Conservation (phyloP, 164 flowering plant species). For the Magnolia kwangsiensis region DNA sequence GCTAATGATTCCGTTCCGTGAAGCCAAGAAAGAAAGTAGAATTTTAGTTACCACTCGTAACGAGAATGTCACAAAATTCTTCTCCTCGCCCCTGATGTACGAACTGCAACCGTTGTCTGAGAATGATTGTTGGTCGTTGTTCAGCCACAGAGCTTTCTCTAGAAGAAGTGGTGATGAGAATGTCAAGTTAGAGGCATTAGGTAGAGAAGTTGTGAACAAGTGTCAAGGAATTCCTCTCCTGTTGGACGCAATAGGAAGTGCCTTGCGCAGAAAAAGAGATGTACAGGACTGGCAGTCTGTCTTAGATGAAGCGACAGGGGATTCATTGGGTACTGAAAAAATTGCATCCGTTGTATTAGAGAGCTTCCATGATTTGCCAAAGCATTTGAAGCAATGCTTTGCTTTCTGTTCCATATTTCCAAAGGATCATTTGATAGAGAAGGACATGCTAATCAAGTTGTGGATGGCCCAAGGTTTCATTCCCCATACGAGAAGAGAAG, state of each 20-base stretch:
- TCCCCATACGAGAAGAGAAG: not conserved
- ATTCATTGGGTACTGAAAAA: not conserved
- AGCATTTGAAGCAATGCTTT: constrained; percentile 6
- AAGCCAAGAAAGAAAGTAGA: not conserved
- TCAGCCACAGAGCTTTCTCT: not conserved
- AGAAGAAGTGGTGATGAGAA: not conserved
- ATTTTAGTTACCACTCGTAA: constrained; percentile 11
- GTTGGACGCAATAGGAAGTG: not conserved
- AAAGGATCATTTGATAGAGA: not conserved
- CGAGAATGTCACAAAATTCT: not conserved
- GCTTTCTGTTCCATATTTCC: too few relatives aligned
- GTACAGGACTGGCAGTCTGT: constrained; percentile 11
- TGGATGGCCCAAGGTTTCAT: constrained; percentile 9
- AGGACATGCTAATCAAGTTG: not conserved
- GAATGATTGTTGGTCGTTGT: constrained; percentile 10
- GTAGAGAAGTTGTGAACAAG: too few relatives aligned
- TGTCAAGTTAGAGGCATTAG: not conserved
- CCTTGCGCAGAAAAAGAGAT: not conserved
- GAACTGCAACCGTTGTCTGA: too few relatives aligned
- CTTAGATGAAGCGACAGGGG: not conserved
- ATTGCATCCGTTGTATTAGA: not conserved
- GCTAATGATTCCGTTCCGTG: not conserved
- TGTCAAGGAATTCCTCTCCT: not conserved
- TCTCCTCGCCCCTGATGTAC: too few relatives aligned
- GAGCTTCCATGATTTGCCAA: not conserved